Conservation (phyloP, 2,329 filamentous ascomycete species). For the Fusarium irregulare region DNA sequence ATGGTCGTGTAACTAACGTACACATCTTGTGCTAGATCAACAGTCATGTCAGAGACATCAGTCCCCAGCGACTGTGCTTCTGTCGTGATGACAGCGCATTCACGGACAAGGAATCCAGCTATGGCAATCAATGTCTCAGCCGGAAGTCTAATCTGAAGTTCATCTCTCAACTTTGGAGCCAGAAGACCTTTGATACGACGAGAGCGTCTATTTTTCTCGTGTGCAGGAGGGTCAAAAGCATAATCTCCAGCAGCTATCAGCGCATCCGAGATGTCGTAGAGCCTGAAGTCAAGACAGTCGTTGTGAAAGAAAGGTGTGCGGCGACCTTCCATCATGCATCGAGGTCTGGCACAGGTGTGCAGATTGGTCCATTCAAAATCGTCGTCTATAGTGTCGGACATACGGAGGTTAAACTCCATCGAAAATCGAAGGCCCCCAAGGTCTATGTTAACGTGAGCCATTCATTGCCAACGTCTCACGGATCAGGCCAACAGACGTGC, state of each 20-base stretch:
- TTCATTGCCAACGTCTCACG: background rate
- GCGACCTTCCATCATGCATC: conserved; percentile 1
- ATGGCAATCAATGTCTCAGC: conserved; percentile 11
- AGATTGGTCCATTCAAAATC: conserved; percentile 10
- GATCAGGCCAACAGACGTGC: conserved; percentile 19
- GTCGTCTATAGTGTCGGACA: conserved; percentile 12
- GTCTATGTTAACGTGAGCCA: conserved; percentile 11
- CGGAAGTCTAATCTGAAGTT: conserved; percentile 15
- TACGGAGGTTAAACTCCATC: background rate
- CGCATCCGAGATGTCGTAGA: conserved; percentile 13
- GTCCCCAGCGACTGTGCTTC: conserved; percentile 7
- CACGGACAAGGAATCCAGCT: conserved; percentile 23
- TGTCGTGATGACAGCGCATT: conserved; percentile 21
- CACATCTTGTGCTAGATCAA: conserved; percentile 10
- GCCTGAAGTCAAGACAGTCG: conserved; percentile 18
- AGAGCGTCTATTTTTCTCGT: background rate
- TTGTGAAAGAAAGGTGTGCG: conserved; percentile 22
- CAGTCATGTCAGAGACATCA: background rate
- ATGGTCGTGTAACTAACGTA: background rate
- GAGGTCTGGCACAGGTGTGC: conserved; percentile 6
- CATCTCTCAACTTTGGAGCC: conserved; percentile 3
- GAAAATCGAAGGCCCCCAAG: conserved; percentile 19
- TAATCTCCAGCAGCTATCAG: conserved; percentile 23
- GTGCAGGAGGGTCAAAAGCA: background rate
- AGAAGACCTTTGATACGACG: background rate